These are phyloP conservation scores for Globisporangium recalcitrans DNA, from an alignment of 352 stramenopile species.

Conservation along the genomic window DNA sequence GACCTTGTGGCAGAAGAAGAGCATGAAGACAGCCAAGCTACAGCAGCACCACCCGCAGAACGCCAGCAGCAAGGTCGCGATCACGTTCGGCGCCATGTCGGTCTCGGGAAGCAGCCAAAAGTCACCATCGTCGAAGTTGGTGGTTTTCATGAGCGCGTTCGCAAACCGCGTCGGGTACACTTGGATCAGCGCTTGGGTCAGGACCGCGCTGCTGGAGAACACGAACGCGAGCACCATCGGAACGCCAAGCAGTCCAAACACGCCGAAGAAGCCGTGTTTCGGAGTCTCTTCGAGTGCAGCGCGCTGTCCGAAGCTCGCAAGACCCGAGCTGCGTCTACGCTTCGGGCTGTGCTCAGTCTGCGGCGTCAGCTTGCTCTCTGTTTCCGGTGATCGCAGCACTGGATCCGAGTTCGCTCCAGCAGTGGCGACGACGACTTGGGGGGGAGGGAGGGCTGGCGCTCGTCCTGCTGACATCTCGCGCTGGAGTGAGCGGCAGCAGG, in stretches of 20 bases:
- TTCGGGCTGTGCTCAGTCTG: no score
- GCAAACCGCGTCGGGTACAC: constrained; percentile 5
- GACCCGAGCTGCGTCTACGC: no score
- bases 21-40: constrained; percentile 12
- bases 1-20: constrained; percentile 22
- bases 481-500: no score
- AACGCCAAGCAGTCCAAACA: constrained; percentile 13
- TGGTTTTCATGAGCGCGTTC: constrained; percentile 19
- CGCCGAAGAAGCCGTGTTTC: constrained; percentile 15
- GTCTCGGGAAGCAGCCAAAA: constrained; percentile 15
- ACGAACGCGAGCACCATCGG: constrained; percentile 18
- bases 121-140: constrained; percentile 15
- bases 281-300: no score
- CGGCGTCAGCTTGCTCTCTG: no score
- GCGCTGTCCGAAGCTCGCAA: no score
- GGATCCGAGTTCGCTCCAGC: no score
- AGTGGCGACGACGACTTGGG: no score
- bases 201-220: constrained; percentile 9
- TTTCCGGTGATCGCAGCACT: no score
- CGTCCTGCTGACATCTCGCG: no score
- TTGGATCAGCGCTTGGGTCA: constrained; percentile 16
- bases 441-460: no score
- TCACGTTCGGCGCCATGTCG: neutral
- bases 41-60: constrained; percentile 13
- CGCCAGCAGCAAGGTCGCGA: constrained; percentile 11